phyloP scores from a whole-genome alignment of 202 grass and related monocot species.

The Zizania palustris region DNA sequence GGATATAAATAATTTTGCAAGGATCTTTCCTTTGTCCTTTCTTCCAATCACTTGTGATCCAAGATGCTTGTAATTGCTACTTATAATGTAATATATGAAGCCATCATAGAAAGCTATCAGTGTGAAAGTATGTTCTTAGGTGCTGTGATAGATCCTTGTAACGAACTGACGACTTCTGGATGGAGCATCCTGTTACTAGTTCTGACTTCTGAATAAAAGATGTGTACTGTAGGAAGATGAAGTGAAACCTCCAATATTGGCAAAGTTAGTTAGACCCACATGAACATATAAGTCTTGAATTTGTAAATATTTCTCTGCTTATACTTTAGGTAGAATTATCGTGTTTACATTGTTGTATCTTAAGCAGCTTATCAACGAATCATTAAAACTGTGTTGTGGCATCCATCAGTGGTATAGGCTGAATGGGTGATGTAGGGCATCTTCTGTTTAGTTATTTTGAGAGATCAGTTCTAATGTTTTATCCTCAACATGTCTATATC shows the following conservation, averaged over 20 bases:
- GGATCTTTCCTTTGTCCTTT: neutral
- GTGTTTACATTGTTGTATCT: neutral
- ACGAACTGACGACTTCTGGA: neutral
- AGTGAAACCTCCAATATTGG: constrained; percentile 21
- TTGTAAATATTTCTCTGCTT: constrained; percentile 31
- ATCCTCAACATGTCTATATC: neutral
- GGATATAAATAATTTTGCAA: constrained; percentile 10
- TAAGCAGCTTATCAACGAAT: no score
- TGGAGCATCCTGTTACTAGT: constrained; percentile 22
- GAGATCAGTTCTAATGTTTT: constrained; percentile 32
- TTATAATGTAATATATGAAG: neutral
- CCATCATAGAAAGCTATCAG: neutral
- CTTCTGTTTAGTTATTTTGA: constrained; percentile 31
- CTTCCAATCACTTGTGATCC: neutral
- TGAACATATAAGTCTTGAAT: neutral
- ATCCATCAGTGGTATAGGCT: constrained; percentile 6
- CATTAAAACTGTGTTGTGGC: no score
- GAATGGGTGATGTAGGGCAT: no score
- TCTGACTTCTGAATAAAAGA: constrained; percentile 20
- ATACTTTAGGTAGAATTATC: constrained; percentile 29
- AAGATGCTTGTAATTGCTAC: neutral
- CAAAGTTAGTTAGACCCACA: neutral
- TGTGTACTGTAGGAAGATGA: constrained; percentile 24
- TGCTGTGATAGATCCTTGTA: neutral
- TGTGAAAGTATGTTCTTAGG: neutral